Evolutionary conservation across 768 basidiomycete genomes (phyloP), one percentile per base, ranked within the genome.

Genomic region (Tulasnella sp.): DNA sequence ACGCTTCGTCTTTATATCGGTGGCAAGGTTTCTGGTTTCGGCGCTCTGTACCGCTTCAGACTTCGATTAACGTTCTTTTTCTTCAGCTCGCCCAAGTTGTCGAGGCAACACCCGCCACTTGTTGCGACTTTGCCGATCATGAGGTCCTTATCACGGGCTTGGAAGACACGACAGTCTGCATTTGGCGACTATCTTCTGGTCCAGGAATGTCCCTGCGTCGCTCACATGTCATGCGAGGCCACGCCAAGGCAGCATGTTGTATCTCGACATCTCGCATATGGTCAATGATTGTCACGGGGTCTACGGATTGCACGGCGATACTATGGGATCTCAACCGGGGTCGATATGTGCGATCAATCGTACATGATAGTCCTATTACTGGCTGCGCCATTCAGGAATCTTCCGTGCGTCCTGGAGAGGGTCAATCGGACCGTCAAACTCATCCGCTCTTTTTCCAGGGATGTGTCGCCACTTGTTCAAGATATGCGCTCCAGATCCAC

Each of bases 291-390:
- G 87, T 96, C 64, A 96, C 93, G 79, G 94, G 94, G 12, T 92
- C 93, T 19, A 87, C 88, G 80, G 95, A 97, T 79, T 93, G 95
- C 1, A 93, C 90, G 78, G 93, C 92, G 0, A 91, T 91, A 3
- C 76, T 97, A 3, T 97, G 96, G 96, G 96, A 97, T 82, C 86
- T 95, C 72, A 97, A 97, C 81, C 85, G 89, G 36, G 91, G 92
- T 9, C 84, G 89, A 9, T 97, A 97, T 78, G 89, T 92, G 15
- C 85, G 91, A 74, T 92, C 93, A 0, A 91, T 94, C 38, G 91
- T 91, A 88, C 92, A 94, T 76, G 86, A 86, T 7, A 82, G 83
- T 52, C 79, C 83, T 0, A 89, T 97, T 17, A 87, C 88, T 79
- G 85, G 91, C 0, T 90, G 91, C 29, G 86, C 92, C 12, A 88